A percentile compares a stretch with the other conserved stretches of the same genome.
Evolutionary conservation across 1,284 basidiomycete species (phyloP).

Genomic region (Sporisorium iseilematis-ciliati): DNA sequence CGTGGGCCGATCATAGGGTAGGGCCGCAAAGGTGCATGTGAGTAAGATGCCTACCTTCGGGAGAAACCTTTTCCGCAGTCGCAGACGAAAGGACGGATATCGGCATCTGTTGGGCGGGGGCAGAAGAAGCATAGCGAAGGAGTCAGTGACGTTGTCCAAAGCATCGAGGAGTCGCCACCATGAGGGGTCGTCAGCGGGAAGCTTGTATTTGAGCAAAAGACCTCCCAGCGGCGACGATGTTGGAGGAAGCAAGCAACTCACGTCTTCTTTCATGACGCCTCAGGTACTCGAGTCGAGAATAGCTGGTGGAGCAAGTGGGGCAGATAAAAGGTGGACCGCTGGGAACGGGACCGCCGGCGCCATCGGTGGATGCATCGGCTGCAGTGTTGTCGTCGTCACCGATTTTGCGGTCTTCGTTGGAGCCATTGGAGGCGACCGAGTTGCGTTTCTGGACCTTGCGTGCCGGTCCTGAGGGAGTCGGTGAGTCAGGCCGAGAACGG

Average conservation of each 20-base stretch:
- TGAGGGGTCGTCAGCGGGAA: background rate
- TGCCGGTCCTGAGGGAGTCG: conserved; percentile 29
- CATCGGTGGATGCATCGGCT: conserved; percentile 23
- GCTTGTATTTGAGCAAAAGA: background rate
- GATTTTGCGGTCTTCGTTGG: conserved; percentile 30
- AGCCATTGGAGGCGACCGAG: conserved; percentile 34
- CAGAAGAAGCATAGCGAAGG: background rate
- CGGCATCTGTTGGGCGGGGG: conserved; percentile 48
- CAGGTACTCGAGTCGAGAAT: conserved; percentile 68
- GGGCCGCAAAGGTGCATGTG: background rate
- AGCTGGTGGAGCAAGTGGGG: conserved; percentile 67
- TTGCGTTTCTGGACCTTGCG: conserved; percentile 46
- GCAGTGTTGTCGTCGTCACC: conserved; percentile 20
- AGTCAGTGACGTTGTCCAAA: background rate
- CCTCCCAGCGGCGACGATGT: background rate
- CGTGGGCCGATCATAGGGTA: background rate
- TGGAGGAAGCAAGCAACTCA: conserved; percentile 22
- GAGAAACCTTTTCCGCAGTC: conserved; percentile 69
- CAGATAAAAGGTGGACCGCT: conserved; percentile 66
- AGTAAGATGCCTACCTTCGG: conserved; percentile 48
- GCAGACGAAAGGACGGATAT: conserved; percentile 68
- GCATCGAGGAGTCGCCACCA: background rate
- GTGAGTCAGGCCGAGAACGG: conserved; percentile 39
- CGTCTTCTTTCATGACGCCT: conserved; percentile 67
- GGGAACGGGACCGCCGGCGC: conserved; percentile 32